Percentiles rank a stretch among this genome's conserved stretches.
These are phyloP conservation scores for Vitis hybrid DNA, from an alignment of 177 flowering plant genomes.

Conservation along the genomic window DNA sequence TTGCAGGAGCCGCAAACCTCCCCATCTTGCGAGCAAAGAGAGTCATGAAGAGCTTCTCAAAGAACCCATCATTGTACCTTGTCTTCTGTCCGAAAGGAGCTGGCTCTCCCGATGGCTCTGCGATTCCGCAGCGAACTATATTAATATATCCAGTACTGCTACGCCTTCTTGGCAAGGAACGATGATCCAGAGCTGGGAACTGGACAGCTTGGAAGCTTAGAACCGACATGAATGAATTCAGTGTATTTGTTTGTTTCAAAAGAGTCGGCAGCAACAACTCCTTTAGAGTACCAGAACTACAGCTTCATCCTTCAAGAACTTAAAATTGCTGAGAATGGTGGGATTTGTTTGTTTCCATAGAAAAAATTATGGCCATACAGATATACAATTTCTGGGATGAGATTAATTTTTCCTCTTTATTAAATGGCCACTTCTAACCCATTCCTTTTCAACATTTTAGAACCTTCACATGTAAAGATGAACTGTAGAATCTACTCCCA, in stretches of 20 bases:
- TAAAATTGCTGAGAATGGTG: background rate
- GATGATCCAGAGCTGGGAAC: conserved; percentile 7
- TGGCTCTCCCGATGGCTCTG: conserved; percentile 82
- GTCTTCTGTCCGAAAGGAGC: conserved; percentile 95
- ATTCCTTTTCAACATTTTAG: background rate
- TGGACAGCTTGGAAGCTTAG: conserved; percentile 39
- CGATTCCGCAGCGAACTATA: conserved; percentile 55
- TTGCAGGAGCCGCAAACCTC: conserved; percentile 46
- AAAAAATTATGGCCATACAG: conserved; percentile 23
- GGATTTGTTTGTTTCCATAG: background rate
- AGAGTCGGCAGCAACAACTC: background rate
- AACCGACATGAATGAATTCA: conserved; percentile 40
- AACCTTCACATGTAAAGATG: background rate
- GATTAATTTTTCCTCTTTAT: background rate
- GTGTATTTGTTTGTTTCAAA: background rate
- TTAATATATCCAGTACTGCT: background rate
- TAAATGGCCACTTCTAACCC: background rate
- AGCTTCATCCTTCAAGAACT: background rate
- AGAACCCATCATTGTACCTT: conserved; percentile 72
- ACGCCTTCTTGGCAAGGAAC: background rate
- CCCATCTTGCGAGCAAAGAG: conserved; percentile 91
- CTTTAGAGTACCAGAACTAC: background rate
- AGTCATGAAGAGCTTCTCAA: conserved; percentile 88
- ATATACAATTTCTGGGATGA: background rate
- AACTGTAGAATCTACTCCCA: too few species aligned